Conservation (phyloP, 2,329 filamentous ascomycete genomes). For the Aspergillus thermomutatus region DNA sequence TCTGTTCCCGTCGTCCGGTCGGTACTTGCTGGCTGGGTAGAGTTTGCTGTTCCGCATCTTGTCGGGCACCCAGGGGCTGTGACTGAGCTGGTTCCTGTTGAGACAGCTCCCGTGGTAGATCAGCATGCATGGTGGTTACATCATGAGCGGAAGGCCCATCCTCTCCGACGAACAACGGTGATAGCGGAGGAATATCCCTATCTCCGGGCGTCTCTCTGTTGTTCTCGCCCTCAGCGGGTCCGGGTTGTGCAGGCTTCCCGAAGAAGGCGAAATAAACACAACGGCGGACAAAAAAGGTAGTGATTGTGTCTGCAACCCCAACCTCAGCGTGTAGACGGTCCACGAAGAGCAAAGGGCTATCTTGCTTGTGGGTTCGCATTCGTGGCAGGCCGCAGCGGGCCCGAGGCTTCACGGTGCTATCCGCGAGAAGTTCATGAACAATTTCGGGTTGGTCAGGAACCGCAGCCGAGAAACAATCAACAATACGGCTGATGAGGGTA, state of each 20-base stretch:
- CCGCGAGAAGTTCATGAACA: constrained; percentile 7
- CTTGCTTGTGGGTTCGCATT: constrained; percentile 12
- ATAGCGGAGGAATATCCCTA: not conserved
- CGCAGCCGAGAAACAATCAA: constrained; percentile 16
- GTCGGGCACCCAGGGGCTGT: not conserved
- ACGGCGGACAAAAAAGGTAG: constrained; percentile 18
- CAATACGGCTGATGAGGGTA: constrained; percentile 14
- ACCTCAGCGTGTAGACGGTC: constrained; percentile 13
- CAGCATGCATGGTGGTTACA: not conserved
- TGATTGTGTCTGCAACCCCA: constrained; percentile 10
- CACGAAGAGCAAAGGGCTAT: constrained; percentile 18
- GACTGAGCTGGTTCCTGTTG: constrained; percentile 3
- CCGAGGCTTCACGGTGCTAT: constrained; percentile 9
- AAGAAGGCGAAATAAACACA: constrained; percentile 26
- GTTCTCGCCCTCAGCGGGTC: not conserved
- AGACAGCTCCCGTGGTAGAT: not conserved
- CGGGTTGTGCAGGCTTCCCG: constrained; percentile 10
- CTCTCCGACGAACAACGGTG: constrained; percentile 5
- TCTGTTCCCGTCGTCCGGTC: not conserved
- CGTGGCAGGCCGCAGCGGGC: constrained; percentile 14
- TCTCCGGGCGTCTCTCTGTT: constrained; percentile 1
- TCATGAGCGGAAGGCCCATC: not conserved
- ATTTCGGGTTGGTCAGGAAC: constrained; percentile 9
- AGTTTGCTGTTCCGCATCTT: not conserved
- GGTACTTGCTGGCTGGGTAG: not conserved